Percentiles rank a stretch among this genome's conserved stretches.
Conservation (phyloP, 257 asterid genomes). For the Plantago elongata region DNA sequence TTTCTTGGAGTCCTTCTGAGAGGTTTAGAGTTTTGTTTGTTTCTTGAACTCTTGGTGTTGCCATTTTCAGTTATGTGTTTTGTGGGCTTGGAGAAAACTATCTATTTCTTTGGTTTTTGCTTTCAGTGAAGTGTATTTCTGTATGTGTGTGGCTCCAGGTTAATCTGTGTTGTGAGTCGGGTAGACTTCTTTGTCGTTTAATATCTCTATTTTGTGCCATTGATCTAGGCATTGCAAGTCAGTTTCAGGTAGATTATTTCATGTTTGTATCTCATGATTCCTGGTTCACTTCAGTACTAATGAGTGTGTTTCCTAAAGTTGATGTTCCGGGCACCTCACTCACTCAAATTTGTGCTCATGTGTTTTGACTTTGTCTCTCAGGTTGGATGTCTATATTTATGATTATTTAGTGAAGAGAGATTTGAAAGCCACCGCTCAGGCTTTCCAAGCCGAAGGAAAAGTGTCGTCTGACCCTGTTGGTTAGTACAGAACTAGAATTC, state of each 20-base stretch:
- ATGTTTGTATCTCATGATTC: slow-evolving; percentile 3
- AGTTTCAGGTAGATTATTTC: background rate
- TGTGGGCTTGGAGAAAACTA: no score
- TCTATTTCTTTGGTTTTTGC: no score
- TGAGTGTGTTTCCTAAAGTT: background rate
- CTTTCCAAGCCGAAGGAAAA: slow-evolving; percentile 97
- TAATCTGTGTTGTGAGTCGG: background rate
- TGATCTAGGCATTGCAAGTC: background rate
- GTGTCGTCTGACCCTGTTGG: slow-evolving; percentile 99
- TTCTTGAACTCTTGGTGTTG: background rate
- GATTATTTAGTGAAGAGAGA: slow-evolving; percentile 96
- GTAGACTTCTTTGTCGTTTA: background rate
- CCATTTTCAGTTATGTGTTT: no score
- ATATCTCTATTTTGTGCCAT: background rate
- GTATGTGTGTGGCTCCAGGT: background rate
- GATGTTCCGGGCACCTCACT: background rate
- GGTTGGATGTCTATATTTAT: slow-evolving; percentile 95
- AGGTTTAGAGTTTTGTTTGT: background rate
- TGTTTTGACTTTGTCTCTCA: slow-evolving; percentile 25
- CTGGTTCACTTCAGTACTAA: background rate
- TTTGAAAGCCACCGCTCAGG: slow-evolving; percentile 92
- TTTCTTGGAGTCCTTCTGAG: no score
- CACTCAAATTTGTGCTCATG: background rate
- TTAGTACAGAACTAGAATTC: slow-evolving; percentile 26
- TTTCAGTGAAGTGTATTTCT: background rate